Percentiles rank a stretch among this genome's conserved stretches.
phyloP scores from a whole-genome alignment of 768 basidiomycete species.

The Mycena crocata region DNA sequence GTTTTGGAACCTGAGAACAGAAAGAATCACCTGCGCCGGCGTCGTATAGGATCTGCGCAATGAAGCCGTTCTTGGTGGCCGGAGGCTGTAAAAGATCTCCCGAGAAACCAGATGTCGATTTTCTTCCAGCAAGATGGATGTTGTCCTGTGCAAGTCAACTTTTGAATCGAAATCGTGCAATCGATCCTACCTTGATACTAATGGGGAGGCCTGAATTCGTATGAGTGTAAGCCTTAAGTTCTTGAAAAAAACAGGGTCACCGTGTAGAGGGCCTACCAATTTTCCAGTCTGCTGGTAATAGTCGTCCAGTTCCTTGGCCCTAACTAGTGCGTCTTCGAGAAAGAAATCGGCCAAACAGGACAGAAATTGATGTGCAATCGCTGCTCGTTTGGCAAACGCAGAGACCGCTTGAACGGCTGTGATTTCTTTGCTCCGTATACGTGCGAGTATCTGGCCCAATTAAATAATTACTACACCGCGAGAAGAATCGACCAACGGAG shows the following conservation, averaged over 20 bases:
- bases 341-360: constrained; percentile 57
- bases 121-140: constrained; percentile 54
- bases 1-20: too few relatives aligned
- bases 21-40: constrained; percentile 58
- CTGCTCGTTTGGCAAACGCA: constrained; percentile 63
- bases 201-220: constrained; percentile 39
- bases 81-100: constrained; percentile 30
- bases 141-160: constrained; percentile 44
- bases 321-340: constrained; percentile 53
- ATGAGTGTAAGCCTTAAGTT: not conserved
- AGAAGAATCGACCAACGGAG: constrained; percentile 32
- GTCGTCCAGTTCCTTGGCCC: constrained; percentile 56
- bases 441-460: constrained; percentile 28
- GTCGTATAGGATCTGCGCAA: constrained; percentile 51
- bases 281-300: constrained; percentile 50
- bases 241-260: constrained; percentile 32
- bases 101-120: constrained; percentile 50
- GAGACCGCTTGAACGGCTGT: constrained; percentile 53
- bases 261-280: constrained; percentile 57
- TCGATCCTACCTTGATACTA: constrained; percentile 50
- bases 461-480: not conserved
- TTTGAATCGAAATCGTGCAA: constrained; percentile 33
- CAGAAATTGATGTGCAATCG: constrained; percentile 61
- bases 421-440: constrained; percentile 43
- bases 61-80: constrained; percentile 27